Evolutionary conservation across 2,329 filamentous ascomycete species (phyloP).

Genomic region (Botrytis tulipae): DNA sequence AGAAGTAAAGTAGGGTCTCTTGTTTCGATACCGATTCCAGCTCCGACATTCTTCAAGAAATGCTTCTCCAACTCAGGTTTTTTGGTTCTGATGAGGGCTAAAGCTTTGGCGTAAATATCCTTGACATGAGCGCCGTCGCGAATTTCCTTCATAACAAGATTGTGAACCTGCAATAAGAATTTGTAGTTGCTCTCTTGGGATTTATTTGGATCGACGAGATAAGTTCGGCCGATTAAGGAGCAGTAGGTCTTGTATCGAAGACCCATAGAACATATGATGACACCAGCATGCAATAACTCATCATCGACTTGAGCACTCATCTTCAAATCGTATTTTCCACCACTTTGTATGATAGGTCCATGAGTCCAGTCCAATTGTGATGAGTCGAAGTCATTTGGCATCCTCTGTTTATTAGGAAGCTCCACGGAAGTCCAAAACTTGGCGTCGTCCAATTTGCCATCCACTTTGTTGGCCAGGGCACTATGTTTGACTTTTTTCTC

Average conservation of each 20-base stretch:
- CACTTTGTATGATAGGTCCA: constrained; percentile 88
- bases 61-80: constrained; percentile 95
- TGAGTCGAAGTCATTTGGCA: constrained; percentile 83
- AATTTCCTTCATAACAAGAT: constrained; percentile 85
- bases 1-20: constrained; percentile 80
- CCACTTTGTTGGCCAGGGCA: constrained; percentile 79
- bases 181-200: constrained; percentile 94
- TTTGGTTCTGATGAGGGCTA: constrained; percentile 77
- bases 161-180: constrained; percentile 79
- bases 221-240: constrained; percentile 88
- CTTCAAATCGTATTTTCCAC: constrained; percentile 89
- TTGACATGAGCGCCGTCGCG: constrained; percentile 82
- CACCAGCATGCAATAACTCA: constrained; percentile 81
- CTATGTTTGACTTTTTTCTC: constrained; percentile 97
- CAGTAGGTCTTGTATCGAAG: constrained; percentile 95
- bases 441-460: constrained; percentile 85
- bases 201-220: constrained; percentile 95
- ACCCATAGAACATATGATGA: constrained; percentile 90
- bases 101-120: constrained; percentile 87
- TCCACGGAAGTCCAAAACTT: constrained; percentile 88
- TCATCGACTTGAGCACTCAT: constrained; percentile 76
- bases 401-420: constrained; percentile 67
- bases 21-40: constrained; percentile 88
- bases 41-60: constrained; percentile 89
- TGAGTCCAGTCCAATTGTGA: constrained; percentile 92